phyloP scores from a whole-genome alignment of 208 protist genomes.

The Sergeia podlipaevii region DNA sequence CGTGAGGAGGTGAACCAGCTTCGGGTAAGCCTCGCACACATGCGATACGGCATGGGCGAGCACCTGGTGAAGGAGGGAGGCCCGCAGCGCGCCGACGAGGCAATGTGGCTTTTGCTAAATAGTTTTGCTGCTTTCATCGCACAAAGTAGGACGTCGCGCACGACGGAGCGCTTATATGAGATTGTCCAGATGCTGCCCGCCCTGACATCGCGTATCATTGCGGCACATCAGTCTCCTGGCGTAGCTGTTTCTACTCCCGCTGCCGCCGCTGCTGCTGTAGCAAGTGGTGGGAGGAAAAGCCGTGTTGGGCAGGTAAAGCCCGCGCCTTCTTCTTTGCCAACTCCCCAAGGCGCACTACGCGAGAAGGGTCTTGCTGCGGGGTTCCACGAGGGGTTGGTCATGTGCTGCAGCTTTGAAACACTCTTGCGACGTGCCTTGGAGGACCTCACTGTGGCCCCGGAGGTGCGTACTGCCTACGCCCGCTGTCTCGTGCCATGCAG shows the following conservation, averaged over 20 bases:
- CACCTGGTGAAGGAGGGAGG: constrained; percentile 41
- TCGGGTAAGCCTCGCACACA: constrained; percentile 51
- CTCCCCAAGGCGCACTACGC: constrained; percentile 12
- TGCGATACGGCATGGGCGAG: constrained; percentile 69
- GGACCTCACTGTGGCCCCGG: neutral
- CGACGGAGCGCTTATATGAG: constrained; percentile 21
- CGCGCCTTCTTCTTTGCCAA: constrained; percentile 11
- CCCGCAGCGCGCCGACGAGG: constrained; percentile 34
- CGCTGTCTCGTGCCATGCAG: constrained; percentile 58
- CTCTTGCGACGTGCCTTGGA: constrained; percentile 36
- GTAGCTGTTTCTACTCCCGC: neutral
- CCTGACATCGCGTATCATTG: constrained; percentile 34
- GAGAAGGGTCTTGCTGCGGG: constrained; percentile 13
- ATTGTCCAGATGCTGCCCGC: constrained; percentile 42
- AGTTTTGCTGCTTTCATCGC: constrained; percentile 50
- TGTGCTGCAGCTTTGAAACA: constrained; percentile 55
- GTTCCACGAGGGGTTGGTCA: constrained; percentile 50
- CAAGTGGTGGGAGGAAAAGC: neutral
- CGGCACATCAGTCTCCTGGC: neutral
- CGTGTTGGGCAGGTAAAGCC: constrained; percentile 2
- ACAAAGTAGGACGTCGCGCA: constrained; percentile 9
- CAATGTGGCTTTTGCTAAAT: constrained; percentile 48
- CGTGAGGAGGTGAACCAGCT: constrained; percentile 27
- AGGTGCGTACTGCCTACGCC: constrained; percentile 20
- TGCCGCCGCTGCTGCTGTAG: neutral